Evolutionary conservation across 2,329 filamentous ascomycete species (phyloP), one percentile per base, ranked within the genome.

Genomic region (Colletotrichum tofieldiae): DNA sequence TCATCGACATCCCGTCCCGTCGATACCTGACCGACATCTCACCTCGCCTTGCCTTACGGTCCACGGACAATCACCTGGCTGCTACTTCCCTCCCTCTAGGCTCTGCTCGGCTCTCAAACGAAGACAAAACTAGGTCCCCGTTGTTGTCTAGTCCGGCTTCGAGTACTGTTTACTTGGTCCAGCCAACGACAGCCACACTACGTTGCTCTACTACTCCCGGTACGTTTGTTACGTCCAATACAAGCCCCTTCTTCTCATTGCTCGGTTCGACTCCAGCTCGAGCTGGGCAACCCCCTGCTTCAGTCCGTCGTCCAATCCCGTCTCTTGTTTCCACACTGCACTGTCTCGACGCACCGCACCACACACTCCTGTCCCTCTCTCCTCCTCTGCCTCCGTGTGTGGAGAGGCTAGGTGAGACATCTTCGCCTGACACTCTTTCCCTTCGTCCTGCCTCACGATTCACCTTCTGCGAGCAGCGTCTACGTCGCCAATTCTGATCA

Each of bases 321-420:
- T 72, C 70, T 47, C 69, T 72, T 65, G 59, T 65, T 72, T 59
- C 70, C 49, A 29, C 54, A 41, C 67, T 45, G 60, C 60, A 65
- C 70, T 45, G 55, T 59, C 29, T 67, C 47, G 45, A 55, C 55
- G 47, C 56, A 69, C 67, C 67, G n/a, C 52, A 37, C 52, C 32
- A 56, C 71, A 62, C 61, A 26, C 55, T 49, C 61, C 49, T 70
- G 54, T 61, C 67, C 67, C 61, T 63, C 67, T 58, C 63, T 66
- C 51, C 49, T 58, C 56, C 49, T 65, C 71, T 62, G 43, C 61
- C 51, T 52, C 32, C 29, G 59, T 58, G 29, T 72, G 70, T 69
- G 70, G 58, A 64, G 52, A 72, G 70, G 65, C 45, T 72, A 72
- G 65, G 70, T 69, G 70, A 71, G 71, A 71, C 62, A 71, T 66